A percentile compares a stretch with the other conserved stretches of the same genome.
phyloP scores from a whole-genome alignment of 2,329 filamentous ascomycete genomes.

The Colletotrichum chlorophyti region DNA sequence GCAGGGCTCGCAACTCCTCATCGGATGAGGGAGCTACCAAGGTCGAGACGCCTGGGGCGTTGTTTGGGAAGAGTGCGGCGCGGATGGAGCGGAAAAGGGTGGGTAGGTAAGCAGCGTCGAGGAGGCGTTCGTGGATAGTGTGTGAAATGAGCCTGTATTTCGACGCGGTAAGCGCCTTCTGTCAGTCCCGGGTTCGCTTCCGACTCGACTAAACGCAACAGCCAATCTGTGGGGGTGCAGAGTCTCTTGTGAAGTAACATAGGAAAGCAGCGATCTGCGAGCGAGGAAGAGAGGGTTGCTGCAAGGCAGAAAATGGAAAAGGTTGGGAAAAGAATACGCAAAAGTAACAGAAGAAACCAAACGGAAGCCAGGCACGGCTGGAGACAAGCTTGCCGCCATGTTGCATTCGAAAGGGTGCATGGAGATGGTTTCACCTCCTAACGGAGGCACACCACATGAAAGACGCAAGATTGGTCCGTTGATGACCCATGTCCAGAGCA shows the following conservation, averaged over 20 bases:
- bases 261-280: constrained; percentile 25
- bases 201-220: constrained; percentile 17
- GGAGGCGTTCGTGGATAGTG: constrained; percentile 60
- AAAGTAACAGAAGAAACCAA: constrained; percentile 1
- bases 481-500: too few species aligned
- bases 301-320: background rate
- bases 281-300: constrained; percentile 9
- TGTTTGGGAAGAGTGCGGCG: constrained; percentile 85
- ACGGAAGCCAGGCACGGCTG: constrained; percentile 1
- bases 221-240: constrained; percentile 33
- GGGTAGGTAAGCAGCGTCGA: constrained; percentile 71
- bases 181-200: constrained; percentile 24
- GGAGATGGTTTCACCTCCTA: background rate
- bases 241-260: constrained; percentile 24
- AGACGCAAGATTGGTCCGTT: too few species aligned
- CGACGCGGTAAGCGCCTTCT: constrained; percentile 24
- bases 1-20: constrained; percentile 66
- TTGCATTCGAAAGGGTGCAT: background rate
- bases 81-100: constrained; percentile 74
- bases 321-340: background rate
- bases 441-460: too few species aligned
- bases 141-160: constrained; percentile 63
- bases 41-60: constrained; percentile 71
- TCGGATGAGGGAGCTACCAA: constrained; percentile 66
- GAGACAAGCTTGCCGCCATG: background rate